phyloP scores from a whole-genome alignment of 768 basidiomycete genomes.

The Russula earlei region DNA sequence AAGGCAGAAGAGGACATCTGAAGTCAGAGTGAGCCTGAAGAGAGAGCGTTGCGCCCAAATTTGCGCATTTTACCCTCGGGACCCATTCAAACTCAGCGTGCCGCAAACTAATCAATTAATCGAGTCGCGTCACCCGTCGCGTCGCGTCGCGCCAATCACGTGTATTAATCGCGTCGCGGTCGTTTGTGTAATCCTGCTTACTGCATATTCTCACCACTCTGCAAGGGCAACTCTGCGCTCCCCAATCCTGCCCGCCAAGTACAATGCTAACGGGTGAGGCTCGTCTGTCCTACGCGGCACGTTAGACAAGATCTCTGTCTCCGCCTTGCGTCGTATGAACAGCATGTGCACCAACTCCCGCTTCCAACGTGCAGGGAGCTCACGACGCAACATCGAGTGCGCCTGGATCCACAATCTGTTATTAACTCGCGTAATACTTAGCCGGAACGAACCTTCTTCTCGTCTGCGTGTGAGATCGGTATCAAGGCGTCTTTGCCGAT shows the following conservation, averaged over 20 bases:
- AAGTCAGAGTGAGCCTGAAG: conserved; percentile 6
- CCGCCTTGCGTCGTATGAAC: conserved; percentile 78
- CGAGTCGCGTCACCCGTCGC: conserved; percentile 16
- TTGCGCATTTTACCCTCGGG: conserved; percentile 18
- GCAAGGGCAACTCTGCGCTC: not conserved
- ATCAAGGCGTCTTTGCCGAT: conserved; percentile 54
- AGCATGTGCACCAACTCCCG: conserved; percentile 77
- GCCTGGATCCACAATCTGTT: conserved; percentile 36
- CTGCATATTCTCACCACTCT: not conserved
- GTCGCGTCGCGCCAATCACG: conserved; percentile 21
- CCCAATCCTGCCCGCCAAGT: conserved; percentile 23
- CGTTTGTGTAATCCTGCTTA: conserved; percentile 11
- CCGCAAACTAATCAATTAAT: conserved; percentile 20
- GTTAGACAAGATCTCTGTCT: conserved; percentile 64
- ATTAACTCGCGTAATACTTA: not conserved
- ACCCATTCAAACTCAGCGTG: conserved; percentile 24
- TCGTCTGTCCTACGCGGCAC: not conserved
- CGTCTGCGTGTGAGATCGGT: conserved; percentile 60
- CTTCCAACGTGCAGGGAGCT: conserved; percentile 58
- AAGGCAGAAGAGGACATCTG: conserved; percentile 12
- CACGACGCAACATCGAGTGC: conserved; percentile 45
- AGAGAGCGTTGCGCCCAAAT: not conserved
- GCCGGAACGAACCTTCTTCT: conserved; percentile 51
- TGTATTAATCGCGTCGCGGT: conserved; percentile 6
- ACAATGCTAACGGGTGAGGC: conserved; percentile 21